Percentiles rank a stretch among this genome's conserved stretches.
phyloP scores from a whole-genome alignment of 2,329 filamentous ascomycete genomes.

The Cladobotryum protrusum region DNA sequence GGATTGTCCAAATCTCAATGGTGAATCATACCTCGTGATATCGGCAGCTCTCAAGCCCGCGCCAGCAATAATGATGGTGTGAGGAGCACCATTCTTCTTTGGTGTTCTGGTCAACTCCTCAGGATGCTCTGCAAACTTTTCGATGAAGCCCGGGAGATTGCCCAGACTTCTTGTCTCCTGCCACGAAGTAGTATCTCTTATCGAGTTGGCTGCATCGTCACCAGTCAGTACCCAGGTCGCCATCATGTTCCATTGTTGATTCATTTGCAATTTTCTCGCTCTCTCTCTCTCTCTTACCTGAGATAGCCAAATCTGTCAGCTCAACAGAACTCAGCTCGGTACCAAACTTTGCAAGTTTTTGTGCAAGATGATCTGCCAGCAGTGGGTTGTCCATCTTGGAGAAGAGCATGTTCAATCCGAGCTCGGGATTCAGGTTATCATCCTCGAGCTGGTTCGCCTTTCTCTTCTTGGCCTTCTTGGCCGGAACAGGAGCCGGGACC shows the following conservation, averaged over 20 bases:
- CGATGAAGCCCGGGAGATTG: slow-evolving; percentile 73
- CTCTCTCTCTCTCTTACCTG: slow-evolving; percentile 49
- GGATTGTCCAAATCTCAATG: background rate
- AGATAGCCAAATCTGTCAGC: slow-evolving; percentile 72
- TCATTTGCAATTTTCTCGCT: background rate
- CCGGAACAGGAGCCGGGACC: slow-evolving; percentile 21
- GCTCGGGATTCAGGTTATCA: slow-evolving; percentile 56
- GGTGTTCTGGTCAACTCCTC: slow-evolving; percentile 57
- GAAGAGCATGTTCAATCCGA: slow-evolving; percentile 74
- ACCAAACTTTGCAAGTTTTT: slow-evolving; percentile 71
- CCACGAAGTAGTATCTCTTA: slow-evolving; percentile 76
- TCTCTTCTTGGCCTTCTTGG: slow-evolving; percentile 49
- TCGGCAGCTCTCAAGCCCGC: slow-evolving; percentile 84
- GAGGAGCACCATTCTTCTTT: slow-evolving; percentile 64
- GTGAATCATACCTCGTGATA: slow-evolving; percentile 56
- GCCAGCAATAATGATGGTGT: slow-evolving; percentile 82
- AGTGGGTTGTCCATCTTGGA: slow-evolving; percentile 76
- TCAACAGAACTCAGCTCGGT: slow-evolving; percentile 78
- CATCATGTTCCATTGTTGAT: background rate
- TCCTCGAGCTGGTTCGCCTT: slow-evolving; percentile 47
- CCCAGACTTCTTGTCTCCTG: slow-evolving; percentile 59
- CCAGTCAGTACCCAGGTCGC: slow-evolving; percentile 6
- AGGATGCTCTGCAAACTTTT: slow-evolving; percentile 54
- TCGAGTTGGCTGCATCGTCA: slow-evolving; percentile 53
- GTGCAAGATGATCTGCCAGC: slow-evolving; percentile 77